Evolutionary conservation across 1,284 basidiomycete genomes (phyloP).

Genomic region (Ceratobasidium sp.): DNA sequence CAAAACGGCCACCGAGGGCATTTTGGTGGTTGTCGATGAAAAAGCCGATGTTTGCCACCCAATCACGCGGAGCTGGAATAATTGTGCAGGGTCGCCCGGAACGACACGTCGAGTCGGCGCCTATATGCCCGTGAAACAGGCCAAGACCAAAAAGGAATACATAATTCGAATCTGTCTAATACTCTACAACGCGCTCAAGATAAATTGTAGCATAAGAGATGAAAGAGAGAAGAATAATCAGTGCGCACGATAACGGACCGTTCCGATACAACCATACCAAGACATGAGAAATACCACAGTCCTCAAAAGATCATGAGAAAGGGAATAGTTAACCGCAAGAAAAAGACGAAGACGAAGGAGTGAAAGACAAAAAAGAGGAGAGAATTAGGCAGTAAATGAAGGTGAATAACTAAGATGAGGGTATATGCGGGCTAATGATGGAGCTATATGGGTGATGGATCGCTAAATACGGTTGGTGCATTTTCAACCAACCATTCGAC

Average conservation of each 20-base stretch:
- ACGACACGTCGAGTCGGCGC: not conserved
- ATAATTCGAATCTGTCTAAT: constrained; percentile 39
- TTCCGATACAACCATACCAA: constrained; percentile 19
- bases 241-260: constrained; percentile 12
- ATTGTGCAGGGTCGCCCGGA: not conserved
- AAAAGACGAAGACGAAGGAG: constrained; percentile 10
- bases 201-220: constrained; percentile 29
- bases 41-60: not conserved
- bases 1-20: constrained; percentile 23
- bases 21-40: constrained; percentile 5
- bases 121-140: not conserved
- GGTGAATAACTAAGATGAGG: constrained; percentile 4
- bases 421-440: not conserved
- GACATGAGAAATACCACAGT: constrained; percentile 24
- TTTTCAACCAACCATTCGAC: constrained; percentile 93
- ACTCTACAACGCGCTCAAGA: constrained; percentile 37
- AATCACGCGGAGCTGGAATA: not conserved
- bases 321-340: constrained; percentile 3
- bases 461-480: constrained; percentile 60
- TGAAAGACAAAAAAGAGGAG: no score
- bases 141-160: constrained; percentile 34
- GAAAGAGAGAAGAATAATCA: constrained; percentile 9
- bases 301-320: not conserved
- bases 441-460: constrained; percentile 22
- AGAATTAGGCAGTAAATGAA: not conserved